Evolutionary conservation across 2,329 filamentous ascomycete genomes (phyloP).

Genomic region (Gliomastix tumulicola): DNA sequence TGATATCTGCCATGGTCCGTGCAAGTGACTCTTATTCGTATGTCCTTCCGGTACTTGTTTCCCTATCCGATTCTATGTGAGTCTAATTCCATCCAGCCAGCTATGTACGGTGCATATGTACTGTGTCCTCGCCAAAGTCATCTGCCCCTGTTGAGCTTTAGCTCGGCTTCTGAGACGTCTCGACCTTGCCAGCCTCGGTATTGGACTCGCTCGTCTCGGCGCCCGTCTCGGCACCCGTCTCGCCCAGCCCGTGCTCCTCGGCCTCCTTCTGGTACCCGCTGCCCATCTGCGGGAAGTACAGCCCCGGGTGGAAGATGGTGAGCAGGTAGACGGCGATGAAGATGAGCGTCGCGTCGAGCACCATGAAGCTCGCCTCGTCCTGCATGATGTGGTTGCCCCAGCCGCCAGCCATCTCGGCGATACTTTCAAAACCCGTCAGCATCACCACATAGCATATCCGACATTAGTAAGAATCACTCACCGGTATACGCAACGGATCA

Average conservation of each 20-base stretch:
- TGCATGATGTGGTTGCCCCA: constrained; percentile 60
- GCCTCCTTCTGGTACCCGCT: constrained; percentile 10
- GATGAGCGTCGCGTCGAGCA: constrained; percentile 46
- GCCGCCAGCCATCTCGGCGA: constrained; percentile 57
- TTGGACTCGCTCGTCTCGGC: constrained; percentile 2
- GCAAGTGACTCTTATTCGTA: no score
- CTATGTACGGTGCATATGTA: no score
- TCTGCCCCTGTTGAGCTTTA: no score
- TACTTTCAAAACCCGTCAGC: constrained; percentile 23
- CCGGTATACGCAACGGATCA: constrained; percentile 49
- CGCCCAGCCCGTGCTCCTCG: constrained; percentile 10
- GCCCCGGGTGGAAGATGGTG: constrained; percentile 45
- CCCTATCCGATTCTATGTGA: no score
- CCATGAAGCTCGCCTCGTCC: constrained; percentile 51
- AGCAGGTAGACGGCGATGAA: constrained; percentile 41
- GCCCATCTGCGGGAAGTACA: constrained; percentile 49
- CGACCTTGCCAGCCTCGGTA: neutral
- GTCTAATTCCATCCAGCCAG: no score
- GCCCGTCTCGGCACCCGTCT: neutral
- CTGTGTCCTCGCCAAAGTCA: no score
- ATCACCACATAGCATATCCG: neutral
- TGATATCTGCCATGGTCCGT: no score
- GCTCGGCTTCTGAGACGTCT: no score
- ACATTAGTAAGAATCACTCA: constrained; percentile 16
- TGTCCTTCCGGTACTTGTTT: no score